These are phyloP conservation scores for Diddensiella caesifluorescens DNA, from an alignment of 805 yeast species.

Conservation along the genomic window DNA sequence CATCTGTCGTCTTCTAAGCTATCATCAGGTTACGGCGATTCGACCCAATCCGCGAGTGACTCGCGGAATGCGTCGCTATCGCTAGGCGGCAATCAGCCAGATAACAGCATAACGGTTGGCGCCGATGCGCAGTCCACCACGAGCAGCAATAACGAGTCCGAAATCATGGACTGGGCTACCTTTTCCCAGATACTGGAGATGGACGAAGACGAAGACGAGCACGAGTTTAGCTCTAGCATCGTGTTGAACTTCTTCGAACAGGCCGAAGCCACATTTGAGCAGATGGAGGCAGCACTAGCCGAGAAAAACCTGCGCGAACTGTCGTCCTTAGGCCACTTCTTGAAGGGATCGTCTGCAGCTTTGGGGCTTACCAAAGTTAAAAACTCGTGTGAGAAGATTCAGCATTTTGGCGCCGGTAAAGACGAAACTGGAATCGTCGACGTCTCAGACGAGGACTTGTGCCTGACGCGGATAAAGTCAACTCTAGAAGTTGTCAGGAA, in stretches of 20 bases:
- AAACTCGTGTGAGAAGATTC: conserved; percentile 86
- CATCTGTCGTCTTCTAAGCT: no score
- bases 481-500: conserved; percentile 28
- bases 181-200: conserved; percentile 82
- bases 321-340: conserved; percentile 79
- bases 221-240: conserved; percentile 75
- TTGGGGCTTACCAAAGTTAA: conserved; percentile 79
- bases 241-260: conserved; percentile 86
- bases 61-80: no score
- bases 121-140: no score
- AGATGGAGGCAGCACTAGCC: conserved; percentile 55
- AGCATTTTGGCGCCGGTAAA: conserved; percentile 68
- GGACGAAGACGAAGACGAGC: conserved; percentile 85
- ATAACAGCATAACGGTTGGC: no score
- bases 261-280: conserved; percentile 70
- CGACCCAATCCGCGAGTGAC: no score
- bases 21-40: no score
- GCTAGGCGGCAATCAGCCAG: no score
- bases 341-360: conserved; percentile 94
- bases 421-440: conserved; percentile 33
- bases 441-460: conserved; percentile 28
- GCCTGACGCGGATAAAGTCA: conserved; percentile 29
- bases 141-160: no score
- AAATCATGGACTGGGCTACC: conserved; percentile 81
- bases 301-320: conserved; percentile 47